Base-by-base conservation (phyloP, 2,329 filamentous ascomycete species). In the Scedosporium aurantiacum region DNA sequence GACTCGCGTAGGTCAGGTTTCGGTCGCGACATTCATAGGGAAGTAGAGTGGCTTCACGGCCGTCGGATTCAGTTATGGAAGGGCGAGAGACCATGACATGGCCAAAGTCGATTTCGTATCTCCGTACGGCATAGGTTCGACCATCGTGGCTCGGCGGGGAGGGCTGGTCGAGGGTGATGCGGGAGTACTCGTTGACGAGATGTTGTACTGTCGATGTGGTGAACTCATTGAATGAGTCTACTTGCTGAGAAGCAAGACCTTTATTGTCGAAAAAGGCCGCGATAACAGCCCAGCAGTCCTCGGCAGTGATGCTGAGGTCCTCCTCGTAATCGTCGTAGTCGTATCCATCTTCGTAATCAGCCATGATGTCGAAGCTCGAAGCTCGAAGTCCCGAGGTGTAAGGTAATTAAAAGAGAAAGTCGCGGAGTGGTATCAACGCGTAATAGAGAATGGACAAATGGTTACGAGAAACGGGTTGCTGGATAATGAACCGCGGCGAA, bases 251-350 rank as follows among this genome's bases (percentile, higher is more conserved):
- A 23, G 96, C 94, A 37, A 99, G 82, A 69, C 94, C 93, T 76
- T 97, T 99, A 65, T 86, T 84, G 68, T 97, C 91, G 77, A 99
- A 99, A 79, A 97, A 97, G 8, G 94, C 89, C 62, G 90, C 91
- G 72, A 99, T 97, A 70, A 97, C 93, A 66, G 89, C 89, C 94
- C 95, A 99, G 79, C 91, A 97, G 76, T 99, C 95, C 78, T 97
- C 94, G 64, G 92, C 90, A 27, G 92, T 96, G 77, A 97, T 96
- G 67, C 79, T 79, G 63, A 81, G 77, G 64, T 86, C 83, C 41
- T 84, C 86, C 64, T 88, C 85, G 68, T 88, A 88, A 65, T 85
- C 83, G 64, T 87, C 87, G 71, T 91, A 90, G 65, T 86, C 82
- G 73, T 77, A 81, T 10, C 78, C 76, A 57, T 81, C 78, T 61